Evolutionary conservation across 345 rosid species (phyloP).

Genomic region (Moricandia moricandioides): DNA sequence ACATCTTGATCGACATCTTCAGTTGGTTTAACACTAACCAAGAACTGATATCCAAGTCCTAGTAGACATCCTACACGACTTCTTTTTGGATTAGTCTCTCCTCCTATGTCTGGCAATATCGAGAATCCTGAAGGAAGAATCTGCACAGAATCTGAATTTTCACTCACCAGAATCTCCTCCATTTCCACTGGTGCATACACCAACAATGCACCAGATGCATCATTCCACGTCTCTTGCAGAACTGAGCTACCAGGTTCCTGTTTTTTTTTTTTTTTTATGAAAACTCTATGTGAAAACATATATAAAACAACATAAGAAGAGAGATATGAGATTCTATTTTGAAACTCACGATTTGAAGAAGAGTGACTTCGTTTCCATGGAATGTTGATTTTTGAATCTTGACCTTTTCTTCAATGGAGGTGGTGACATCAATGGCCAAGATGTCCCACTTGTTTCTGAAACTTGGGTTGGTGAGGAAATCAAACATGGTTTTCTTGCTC

Average conservation of each 20-base stretch:
- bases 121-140: conserved; percentile 56
- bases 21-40: conserved; percentile 36
- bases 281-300: not conserved
- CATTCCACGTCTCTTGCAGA: conserved; percentile 60
- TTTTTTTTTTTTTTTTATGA: not conserved
- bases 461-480: conserved; percentile 41
- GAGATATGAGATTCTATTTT: not conserved
- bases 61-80: conserved; percentile 37
- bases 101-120: conserved; percentile 42
- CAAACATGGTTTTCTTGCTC: conserved; percentile 38
- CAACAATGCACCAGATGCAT: conserved; percentile 45
- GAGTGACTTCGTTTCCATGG: conserved; percentile 40
- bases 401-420: conserved; percentile 32
- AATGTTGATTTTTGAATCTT: conserved; percentile 35
- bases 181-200: conserved; percentile 58
- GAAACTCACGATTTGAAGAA: conserved; percentile 43
- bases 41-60: conserved; percentile 50
- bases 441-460: conserved; percentile 50
- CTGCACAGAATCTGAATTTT: conserved; percentile 28
- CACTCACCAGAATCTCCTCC: conserved; percentile 35
- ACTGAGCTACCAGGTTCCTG: conserved; percentile 38
- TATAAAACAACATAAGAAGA: not conserved
- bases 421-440: conserved; percentile 35
- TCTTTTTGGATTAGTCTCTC: conserved; percentile 8
- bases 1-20: conserved; percentile 31